Evolutionary conservation across 129 eudicot species (phyloP).

Genomic region (Chrysanthemum seticuspe): DNA sequence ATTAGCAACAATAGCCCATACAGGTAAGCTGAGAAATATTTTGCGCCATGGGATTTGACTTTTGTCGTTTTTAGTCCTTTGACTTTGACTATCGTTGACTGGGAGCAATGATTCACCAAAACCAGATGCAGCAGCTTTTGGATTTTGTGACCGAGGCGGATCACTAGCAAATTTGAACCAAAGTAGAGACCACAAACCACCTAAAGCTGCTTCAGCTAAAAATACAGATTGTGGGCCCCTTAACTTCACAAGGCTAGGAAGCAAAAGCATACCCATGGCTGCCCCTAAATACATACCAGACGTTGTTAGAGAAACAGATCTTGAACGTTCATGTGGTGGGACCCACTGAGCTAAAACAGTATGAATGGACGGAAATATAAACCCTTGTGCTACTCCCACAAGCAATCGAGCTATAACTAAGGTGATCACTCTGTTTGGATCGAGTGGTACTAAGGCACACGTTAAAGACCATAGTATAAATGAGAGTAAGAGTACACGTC

Average conservation of each 20-base stretch:
- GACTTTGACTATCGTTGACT: slow-evolving; percentile 16
- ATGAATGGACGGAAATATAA: no score
- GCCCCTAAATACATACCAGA: slow-evolving; percentile 82
- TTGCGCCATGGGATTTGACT: slow-evolving; percentile 73
- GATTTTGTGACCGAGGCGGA: slow-evolving; percentile 86
- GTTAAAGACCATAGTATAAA: no score
- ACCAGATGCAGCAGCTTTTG: slow-evolving; percentile 91
- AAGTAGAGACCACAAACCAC: slow-evolving; percentile 76
- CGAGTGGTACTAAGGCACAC: no score
- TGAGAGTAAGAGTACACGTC: no score
- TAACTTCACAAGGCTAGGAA: slow-evolving; percentile 74
- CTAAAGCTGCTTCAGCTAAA: slow-evolving; percentile 74
- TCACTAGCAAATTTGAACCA: slow-evolving; percentile 79
- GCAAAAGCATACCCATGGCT: slow-evolving; percentile 79
- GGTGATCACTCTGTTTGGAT: no score
- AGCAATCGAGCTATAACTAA: no score
- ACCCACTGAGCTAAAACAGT: slow-evolving; percentile 75
- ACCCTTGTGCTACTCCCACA: no score
- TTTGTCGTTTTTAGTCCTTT: slow-evolving; percentile 50
- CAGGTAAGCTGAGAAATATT: slow-evolving; percentile 64
- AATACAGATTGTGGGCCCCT: slow-evolving; percentile 90
- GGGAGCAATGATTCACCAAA: slow-evolving; percentile 80
- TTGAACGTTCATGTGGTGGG: slow-evolving; percentile 89
- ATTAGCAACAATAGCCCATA: slow-evolving; percentile 93
- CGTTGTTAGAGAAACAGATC: slow-evolving; percentile 93